Percentiles rank a stretch among this genome's conserved stretches.
phyloP scores from a whole-genome alignment of 2,329 filamentous ascomycete genomes.

The Fusarium guadeloupense region DNA sequence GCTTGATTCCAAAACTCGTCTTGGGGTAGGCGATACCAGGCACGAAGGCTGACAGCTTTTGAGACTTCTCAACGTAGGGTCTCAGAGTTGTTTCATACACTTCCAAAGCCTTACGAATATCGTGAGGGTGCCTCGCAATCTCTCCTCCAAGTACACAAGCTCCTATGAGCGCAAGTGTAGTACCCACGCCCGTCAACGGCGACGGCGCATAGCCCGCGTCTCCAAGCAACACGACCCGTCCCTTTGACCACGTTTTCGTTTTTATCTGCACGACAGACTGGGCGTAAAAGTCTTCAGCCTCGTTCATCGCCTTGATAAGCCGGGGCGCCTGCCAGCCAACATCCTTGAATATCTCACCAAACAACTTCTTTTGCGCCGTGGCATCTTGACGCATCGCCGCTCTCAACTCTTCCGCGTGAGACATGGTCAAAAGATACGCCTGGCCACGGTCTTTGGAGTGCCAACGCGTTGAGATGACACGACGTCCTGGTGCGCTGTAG shows the following conservation, averaged over 20 bases:
- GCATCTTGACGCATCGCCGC: constrained; percentile 33
- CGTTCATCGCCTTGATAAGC: constrained; percentile 49
- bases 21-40: constrained; percentile 41
- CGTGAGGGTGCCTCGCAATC: constrained; percentile 41
- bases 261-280: constrained; percentile 55
- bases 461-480: constrained; percentile 26
- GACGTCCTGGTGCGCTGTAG: constrained; percentile 17
- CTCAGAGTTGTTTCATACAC: constrained; percentile 54
- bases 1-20: constrained; percentile 42
- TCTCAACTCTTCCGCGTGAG: constrained; percentile 44
- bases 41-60: constrained; percentile 46
- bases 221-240: constrained; percentile 56
- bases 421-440: constrained; percentile 43
- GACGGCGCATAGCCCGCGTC: constrained; percentile 61
- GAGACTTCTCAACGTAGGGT: constrained; percentile 52
- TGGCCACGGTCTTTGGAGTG: constrained; percentile 37
- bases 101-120: constrained; percentile 45
- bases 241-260: constrained; percentile 47
- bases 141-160: constrained; percentile 63
- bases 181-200: constrained; percentile 59
- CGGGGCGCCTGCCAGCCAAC: constrained; percentile 57
- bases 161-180: constrained; percentile 54
- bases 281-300: constrained; percentile 56
- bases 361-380: constrained; percentile 50
- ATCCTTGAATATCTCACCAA: constrained; percentile 53